Evolutionary conservation across 31 red algal species (phyloP), one percentile per base, ranked within the genome.

Genomic region (Odonthalia washingtoniensis): DNA sequence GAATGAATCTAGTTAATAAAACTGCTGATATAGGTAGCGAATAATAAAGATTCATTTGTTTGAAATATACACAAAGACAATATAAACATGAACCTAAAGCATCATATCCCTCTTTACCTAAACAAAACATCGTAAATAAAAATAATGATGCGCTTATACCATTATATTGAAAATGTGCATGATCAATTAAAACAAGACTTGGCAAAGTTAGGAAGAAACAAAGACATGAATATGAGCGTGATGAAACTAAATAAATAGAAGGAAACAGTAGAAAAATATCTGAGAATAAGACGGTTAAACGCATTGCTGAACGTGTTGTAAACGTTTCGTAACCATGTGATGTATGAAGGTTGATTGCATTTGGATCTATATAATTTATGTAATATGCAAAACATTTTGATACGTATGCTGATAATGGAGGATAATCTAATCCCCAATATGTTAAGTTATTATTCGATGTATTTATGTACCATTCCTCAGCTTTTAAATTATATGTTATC

Each of bases 81-180:
- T 91, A 94, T 27, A 88, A 67, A 16, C 57, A 42, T 17, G 88
- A 60, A 21, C 94, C 94, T 24, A 87, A 35, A 72, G 76, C 83
- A 65, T 95, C 86, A 44, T 68, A 2, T n/a, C n/a, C n/a, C 0
- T 84, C n/a, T n/a, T 46, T 70, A 32, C 78, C 18, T 26, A 90
- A 91, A 18, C 60, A 70, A 5, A 89, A 39, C 0, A 98, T 46
- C 4, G 89, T 65, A 33, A 81, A 40, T 17, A 98, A 46, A 27
- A 98, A 82, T 44, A 98, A 84, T 32, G 85, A 89, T 9, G 91
- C 45, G 34, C 83, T 82, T 28, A 94, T 77, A 18, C 83, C 81
- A 38, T 95, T 98, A 77, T 96, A 98, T 75, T 98, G 97, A 86
- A 96, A 98, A 79, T 98, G 97, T 37, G 78, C 97, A 60, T 98